Evolutionary conservation across 768 basidiomycete species (phyloP), one percentile per base, ranked within the genome.

Genomic region (Trametes coccinea): DNA sequence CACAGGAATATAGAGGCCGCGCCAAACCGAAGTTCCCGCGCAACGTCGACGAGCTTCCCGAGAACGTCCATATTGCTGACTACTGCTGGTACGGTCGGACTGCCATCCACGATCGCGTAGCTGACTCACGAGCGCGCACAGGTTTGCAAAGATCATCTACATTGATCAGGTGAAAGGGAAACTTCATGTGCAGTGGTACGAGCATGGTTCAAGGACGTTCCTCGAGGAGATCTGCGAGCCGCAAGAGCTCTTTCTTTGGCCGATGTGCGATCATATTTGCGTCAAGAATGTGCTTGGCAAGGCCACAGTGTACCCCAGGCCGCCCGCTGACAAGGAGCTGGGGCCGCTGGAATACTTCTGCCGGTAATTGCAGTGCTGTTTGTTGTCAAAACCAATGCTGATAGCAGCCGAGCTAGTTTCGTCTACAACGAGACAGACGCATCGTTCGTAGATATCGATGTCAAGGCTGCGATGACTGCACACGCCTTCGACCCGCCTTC

Each of bases 131-230:
- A 13, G 47, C 7, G 46, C 2, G 34, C 1, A 14, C 65, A 92
- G 90, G 89, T 91, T 92, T 71, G 89, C 79, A 0, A 79, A 78
- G 66, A 85, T 93, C 29, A 69, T 86, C 0, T 82, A 78, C 53
- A 80, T 91, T 58, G 71, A 79, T 14, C 73, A 76, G 37, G 72
- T 77, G 14, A 60, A 74, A 4, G 72, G 78, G 55, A 72, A 60
- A 2, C 81, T 82, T 0, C 92, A 93, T 70, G 73, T 89, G 9
- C 89, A 85, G 37, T 93, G 90, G 90, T 82, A 89, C 31, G 82
- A 88, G 55, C 91, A 93, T 66, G 82, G 84, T 0, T 82, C 83
- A 0, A 80, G 82, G 56, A 88, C 85, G 0, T 70, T 83, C n/a
- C 69, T 91, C 30, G 75, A 79, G 31, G 85, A 90, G 61, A 71